Base-by-base conservation (phyloP, 768 basidiomycete species). In the Boletellus emodensis region DNA sequence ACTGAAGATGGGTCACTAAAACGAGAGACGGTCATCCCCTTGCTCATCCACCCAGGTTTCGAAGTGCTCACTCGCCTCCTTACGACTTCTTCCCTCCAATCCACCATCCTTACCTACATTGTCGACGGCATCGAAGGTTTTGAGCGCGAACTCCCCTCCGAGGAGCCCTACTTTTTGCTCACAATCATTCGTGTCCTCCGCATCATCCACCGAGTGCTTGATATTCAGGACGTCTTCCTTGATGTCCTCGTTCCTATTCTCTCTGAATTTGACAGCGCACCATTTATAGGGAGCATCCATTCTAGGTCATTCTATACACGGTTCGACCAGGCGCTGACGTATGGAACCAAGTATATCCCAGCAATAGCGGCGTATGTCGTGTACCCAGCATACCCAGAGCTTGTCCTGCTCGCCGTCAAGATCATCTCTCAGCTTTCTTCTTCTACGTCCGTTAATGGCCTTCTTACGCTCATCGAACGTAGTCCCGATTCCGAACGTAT, bases 401-500 rank as follows among this genome's bases (percentile, higher is more conserved):
- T 93, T 9, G 79, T 79, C 20, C 74, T 92, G 10, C 75, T 94
- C 40, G 81, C 89, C 2, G 78, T 95, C 61, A 89, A 87, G 66
- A 87, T 93, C 46, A 68, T 96, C 34, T 69, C 80, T 4, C 65
- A 73, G 30, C 75, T 98, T 10, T 84, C 90, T 1, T 68, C 75
- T 5, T 87, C 87, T 2, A 70, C 79, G 1, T 76, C 82, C 11
- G 83, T 90, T 44, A 79, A 86, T 15, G 85, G 84, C 35, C 71
- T 98, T 44, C 81, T 87, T 24, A 82, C 86, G 1, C 74, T 95
- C 44, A 75, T 97, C 28, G 84, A 92, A 53, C 78, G 85, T 20
- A 93, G 89, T 51, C 74, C 75, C 40, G 90, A 94, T 57, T 93
- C 91, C 0, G 81, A 90, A n/a, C 79, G 89, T 15, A 91, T 97